phyloP scores from a whole-genome alignment of 2,329 filamentous ascomycete species.

The Fusarium sp. region DNA sequence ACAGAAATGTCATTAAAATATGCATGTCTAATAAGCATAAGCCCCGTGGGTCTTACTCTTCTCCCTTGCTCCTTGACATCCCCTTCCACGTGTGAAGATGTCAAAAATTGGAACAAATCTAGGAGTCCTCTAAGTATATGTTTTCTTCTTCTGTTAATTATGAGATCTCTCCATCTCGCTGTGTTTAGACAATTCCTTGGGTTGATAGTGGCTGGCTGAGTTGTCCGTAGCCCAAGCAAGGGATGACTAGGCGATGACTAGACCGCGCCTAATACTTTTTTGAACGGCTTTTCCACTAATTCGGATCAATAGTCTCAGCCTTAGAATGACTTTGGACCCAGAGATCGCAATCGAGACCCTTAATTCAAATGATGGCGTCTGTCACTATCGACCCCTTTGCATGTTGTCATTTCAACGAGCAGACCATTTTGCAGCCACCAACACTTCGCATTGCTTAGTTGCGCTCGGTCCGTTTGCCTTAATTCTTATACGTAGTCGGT shows the following conservation, averaged over 20 bases:
- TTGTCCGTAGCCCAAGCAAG: background rate
- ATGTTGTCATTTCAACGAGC: background rate
- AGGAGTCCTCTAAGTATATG: fast-evolving
- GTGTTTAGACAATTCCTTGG: background rate
- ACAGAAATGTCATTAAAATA: background rate
- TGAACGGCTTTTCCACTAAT: background rate
- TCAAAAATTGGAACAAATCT: background rate
- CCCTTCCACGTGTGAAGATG: background rate
- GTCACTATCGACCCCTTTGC: background rate
- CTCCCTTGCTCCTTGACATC: background rate
- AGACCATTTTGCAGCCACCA: background rate
- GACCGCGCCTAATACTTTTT: background rate
- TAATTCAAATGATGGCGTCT: background rate
- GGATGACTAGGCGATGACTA: background rate
- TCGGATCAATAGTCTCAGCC: background rate
- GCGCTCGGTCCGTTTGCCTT: background rate
- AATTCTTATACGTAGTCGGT: background rate
- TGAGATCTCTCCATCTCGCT: background rate
- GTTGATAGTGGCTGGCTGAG: background rate
- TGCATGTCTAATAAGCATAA: background rate
- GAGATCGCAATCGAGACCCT: background rate
- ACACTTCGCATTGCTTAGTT: background rate
- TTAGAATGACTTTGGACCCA: background rate
- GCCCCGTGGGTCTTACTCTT: background rate
- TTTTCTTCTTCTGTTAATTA: fast-evolving